These are phyloP conservation scores for Tieghemostelium lacteum DNA, from an alignment of 78 protist genomes.

Conservation along the genomic window DNA sequence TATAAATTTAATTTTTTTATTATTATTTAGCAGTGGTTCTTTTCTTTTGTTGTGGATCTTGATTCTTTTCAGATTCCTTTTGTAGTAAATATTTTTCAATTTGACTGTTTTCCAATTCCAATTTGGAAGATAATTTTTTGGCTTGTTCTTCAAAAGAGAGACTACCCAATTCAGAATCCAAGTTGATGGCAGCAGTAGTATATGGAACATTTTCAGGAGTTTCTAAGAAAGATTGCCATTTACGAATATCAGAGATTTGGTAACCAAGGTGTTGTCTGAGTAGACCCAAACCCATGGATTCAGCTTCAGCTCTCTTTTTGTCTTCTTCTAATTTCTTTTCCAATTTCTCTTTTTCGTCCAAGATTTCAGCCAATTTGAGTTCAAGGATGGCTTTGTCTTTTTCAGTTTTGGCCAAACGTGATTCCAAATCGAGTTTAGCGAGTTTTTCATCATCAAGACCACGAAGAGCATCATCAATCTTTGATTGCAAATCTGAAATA, in stretches of 20 bases:
- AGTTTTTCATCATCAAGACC: slow-evolving; percentile 72
- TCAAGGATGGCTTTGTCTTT: slow-evolving; percentile 78
- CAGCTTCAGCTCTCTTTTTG: slow-evolving; percentile 77
- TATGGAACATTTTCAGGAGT: slow-evolving; percentile 66
- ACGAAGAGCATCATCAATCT: slow-evolving; percentile 72
- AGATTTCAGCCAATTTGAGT: slow-evolving; percentile 58
- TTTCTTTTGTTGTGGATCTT: neutral
- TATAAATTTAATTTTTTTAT: too few species aligned
- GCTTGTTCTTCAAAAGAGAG: slow-evolving; percentile 75
- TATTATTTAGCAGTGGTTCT: neutral
- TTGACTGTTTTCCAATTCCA: slow-evolving; percentile 43
- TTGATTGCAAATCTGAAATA: slow-evolving; percentile 63
- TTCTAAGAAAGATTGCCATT: slow-evolving; percentile 78
- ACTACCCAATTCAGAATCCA: slow-evolving; percentile 45
- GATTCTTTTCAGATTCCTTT: slow-evolving; percentile 21
- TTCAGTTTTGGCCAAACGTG: slow-evolving; percentile 73
- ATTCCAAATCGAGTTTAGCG: slow-evolving; percentile 75
- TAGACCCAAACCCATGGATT: slow-evolving; percentile 55
- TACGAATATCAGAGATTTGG: slow-evolving; percentile 70
- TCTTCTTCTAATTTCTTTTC: slow-evolving; percentile 77
- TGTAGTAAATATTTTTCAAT: slow-evolving; percentile 41
- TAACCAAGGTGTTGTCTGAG: slow-evolving; percentile 46
- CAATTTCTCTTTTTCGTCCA: slow-evolving; percentile 65
- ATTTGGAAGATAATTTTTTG: slow-evolving; percentile 46
- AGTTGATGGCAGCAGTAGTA: slow-evolving; percentile 35